phyloP scores from a whole-genome alignment of 306 rosid genomes.

The Dryas drummondii region DNA sequence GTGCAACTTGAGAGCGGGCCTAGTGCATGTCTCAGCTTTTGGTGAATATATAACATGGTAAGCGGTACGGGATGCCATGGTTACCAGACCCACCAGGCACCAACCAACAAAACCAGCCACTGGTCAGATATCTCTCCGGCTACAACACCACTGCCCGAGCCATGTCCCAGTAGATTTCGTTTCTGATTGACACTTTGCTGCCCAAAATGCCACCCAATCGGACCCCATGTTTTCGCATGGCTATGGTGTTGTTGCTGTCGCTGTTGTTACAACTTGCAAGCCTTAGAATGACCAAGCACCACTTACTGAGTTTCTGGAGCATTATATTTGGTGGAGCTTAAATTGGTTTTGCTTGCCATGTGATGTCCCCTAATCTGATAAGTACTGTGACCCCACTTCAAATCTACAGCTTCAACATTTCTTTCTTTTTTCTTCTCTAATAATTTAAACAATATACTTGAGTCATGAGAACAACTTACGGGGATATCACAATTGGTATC shows the following conservation, averaged over 20 bases:
- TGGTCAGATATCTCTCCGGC: neutral
- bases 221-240: conserved; percentile 10
- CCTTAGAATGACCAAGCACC: neutral
- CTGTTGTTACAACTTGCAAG: neutral
- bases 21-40: too few relatives aligned
- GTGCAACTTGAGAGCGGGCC: neutral
- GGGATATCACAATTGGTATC: too few relatives aligned
- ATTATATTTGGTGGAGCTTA: neutral
- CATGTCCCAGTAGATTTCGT: neutral
- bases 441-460: too few relatives aligned
- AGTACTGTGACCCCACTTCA: neutral
- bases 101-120: neutral
- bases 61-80: neutral
- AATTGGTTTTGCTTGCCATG: neutral
- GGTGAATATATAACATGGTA: neutral
- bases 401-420: neutral
- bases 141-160: neutral
- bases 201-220: conserved; percentile 6
- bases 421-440: too few relatives aligned
- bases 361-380: neutral
- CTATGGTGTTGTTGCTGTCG: neutral
- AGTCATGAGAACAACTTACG: too few relatives aligned
- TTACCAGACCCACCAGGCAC: neutral
- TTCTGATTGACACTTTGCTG: conserved; percentile 7
- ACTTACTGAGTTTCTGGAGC: neutral